Percentiles rank a stretch among this genome's conserved stretches.
phyloP scores from a whole-genome alignment of 1,284 basidiomycete species.

The Ganoderma lingzhi region DNA sequence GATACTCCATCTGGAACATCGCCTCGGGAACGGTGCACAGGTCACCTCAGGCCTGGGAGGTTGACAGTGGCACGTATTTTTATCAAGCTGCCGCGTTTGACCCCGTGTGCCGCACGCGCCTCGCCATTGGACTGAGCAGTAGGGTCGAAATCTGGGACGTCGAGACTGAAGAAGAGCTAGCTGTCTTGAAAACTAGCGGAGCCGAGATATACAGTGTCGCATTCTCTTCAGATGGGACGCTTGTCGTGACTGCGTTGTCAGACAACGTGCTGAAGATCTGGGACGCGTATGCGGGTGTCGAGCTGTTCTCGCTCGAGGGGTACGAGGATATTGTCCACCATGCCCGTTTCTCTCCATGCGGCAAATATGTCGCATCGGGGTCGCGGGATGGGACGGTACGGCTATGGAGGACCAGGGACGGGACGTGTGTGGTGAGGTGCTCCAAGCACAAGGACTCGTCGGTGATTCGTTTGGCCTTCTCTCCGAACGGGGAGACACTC shows the following conservation, averaged over 20 bases:
- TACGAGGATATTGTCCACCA: conserved; percentile 23
- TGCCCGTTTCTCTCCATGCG: conserved; percentile 36
- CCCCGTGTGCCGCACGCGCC: conserved; percentile 26
- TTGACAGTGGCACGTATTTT: no score
- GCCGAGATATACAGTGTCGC: conserved; percentile 1
- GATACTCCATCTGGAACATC: not conserved
- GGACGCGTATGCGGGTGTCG: conserved; percentile 30
- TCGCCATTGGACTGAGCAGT: conserved; percentile 35
- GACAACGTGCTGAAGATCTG: conserved; percentile 19
- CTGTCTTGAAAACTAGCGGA: conserved; percentile 11
- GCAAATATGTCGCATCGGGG: conserved; percentile 31
- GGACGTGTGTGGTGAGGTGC: conserved; percentile 15
- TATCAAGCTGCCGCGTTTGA: conserved; percentile 32
- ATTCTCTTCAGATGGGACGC: conserved; percentile 27
- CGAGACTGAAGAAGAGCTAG: conserved; percentile 28
- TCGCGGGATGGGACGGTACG: conserved; percentile 35
- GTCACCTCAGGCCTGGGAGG: not conserved
- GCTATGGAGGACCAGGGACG: conserved; percentile 33
- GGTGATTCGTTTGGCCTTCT: conserved; percentile 30
- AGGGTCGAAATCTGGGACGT: conserved; percentile 30
- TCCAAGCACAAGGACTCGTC: conserved; percentile 18
- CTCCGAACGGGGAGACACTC: conserved; percentile 23
- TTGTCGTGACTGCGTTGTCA: conserved; percentile 26
- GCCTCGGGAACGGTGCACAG: not conserved
- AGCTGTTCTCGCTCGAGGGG: conserved; percentile 29